Base-by-base conservation (phyloP, 108 stramenopile genomes). In the Skeletonema menzelii region DNA sequence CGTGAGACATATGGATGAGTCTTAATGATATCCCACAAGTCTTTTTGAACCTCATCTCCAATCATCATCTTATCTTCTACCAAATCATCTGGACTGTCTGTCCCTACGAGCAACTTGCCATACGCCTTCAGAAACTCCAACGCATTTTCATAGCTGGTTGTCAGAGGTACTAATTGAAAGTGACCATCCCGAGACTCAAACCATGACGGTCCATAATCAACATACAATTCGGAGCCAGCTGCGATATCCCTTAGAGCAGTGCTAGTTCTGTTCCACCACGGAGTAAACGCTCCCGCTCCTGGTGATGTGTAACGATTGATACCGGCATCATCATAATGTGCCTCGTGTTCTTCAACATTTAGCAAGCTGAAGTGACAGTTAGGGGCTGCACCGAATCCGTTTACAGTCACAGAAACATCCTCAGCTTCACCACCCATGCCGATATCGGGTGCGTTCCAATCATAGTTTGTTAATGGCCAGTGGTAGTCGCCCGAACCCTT, bases 141-240 rank as follows among this genome's bases (percentile, higher is more conserved):
- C 4, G 81, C 77, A 8, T 59, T 77, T 67, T 72, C 67, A 56
- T 68, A 82, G 63, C 70, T 73, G 12, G 53, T 19, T 24, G 59
- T 2, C 0, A 82, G 7, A 3, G 81, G 81, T 7, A 82, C 81
- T 65, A 77, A 67, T 12, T 76, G 31, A 46, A 82, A 82, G 1
- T 64, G 55, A 1, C 72, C 76, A 12, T 72, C 56, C 22, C 77
- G 71, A 19, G 76, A 56, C 35, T 65, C 42, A 64, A 82, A 82
- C 81, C 81, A 82, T 49, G 56, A 55, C 24, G 65, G 67, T 0
- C 91, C 94, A 68, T 95, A 95, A 66, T 95, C 84, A 4, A 92
- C 73, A 28, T 85, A 87, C 31, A 95, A 86, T 77, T 95, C 94
- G 15, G 88, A 87, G 1, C 87, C 91, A 56, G 68, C 82, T 58